These are phyloP conservation scores for Amanita muscaria DNA, from an alignment of 768 basidiomycete species.

Conservation along the genomic window DNA sequence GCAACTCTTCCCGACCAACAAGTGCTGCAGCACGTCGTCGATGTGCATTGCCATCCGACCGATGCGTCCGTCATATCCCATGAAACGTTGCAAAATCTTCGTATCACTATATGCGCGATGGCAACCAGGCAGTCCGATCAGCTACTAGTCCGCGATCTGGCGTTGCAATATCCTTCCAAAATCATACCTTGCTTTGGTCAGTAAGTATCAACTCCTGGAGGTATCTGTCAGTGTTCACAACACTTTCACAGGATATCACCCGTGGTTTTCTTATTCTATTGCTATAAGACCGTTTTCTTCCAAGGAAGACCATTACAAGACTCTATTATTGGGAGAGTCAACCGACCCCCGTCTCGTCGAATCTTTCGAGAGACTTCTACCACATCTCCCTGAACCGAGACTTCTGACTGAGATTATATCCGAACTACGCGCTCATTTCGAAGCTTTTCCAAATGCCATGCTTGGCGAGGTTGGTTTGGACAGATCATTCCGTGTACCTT, in stretches of 20 bases:
- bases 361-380: conserved; percentile 49
- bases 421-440: conserved; percentile 52
- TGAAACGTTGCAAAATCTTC: conserved; percentile 43
- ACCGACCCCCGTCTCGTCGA: conserved; percentile 23
- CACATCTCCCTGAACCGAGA: conserved; percentile 64
- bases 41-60: conserved; percentile 91
- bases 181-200: conserved; percentile 87
- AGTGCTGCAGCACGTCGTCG: conserved; percentile 64
- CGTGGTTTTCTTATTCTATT: conserved; percentile 87
- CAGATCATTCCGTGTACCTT: conserved; percentile 66
- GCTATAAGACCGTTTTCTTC: conserved; percentile 28
- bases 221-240: conserved; percentile 8
- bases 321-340: conserved; percentile 46
- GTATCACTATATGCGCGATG: conserved; percentile 80
- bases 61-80: conserved; percentile 46
- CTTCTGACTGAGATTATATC: conserved; percentile 48
- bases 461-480: conserved; percentile 94
- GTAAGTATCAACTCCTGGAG: conserved; percentile 18
- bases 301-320: conserved; percentile 70
- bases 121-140: conserved; percentile 63
- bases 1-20: conserved; percentile 18
- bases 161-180: conserved; percentile 48
- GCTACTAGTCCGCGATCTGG: conserved; percentile 56
- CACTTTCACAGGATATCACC: conserved; percentile 66
- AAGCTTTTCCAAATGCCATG: conserved; percentile 61